Evolutionary conservation across 1,284 basidiomycete genomes (phyloP), one percentile per base, ranked within the genome.

Genomic region (Ustilago cynodontis): DNA sequence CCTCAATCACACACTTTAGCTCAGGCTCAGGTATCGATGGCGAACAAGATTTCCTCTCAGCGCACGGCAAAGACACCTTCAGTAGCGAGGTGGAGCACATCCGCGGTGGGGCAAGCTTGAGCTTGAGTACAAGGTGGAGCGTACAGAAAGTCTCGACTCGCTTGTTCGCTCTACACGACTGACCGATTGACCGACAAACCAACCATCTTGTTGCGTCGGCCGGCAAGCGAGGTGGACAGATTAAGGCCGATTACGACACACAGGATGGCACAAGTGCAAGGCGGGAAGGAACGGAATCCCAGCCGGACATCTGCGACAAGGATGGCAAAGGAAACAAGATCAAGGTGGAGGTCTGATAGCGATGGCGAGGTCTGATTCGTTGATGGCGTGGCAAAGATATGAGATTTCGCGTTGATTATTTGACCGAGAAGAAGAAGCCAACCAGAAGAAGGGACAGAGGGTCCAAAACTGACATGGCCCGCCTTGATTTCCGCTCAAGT

Each of bases 361-460:
- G 59, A 65, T 62, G 37, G 39, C 59, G 51, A 57, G 20, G 29
- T 62, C 26, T 72, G 70, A 72, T 72, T 72, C 70, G 64, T 64
- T 26, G 60, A 61, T 65, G 57, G 3, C 9, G n/a, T 1, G 26
- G 3, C 24, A 65, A 35, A 72, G 70, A 72, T 72, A 72, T 64
- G 70, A 18, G 29, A 52, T 29, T 6, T 49, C n/a, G 6, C 45
- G 6, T 22, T 20, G 31, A 33, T 33, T 33, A 33, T 5, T 33
- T 5, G 11, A 33, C 6, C 31, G 31, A 33, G 31, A n/a, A 33
- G 31, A 33, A 33, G 31, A 33, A 33, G n/a, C n/a, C n/a, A n/a
- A 20, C 39, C 8, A 41, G 39, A 20, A 41, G 13, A 7, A 16
- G n/a, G n/a, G 39, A 16, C 14, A 7, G 22, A 45, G n/a, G 43